Base-by-base conservation (phyloP, 2,329 filamentous ascomycete genomes). In the Microsporum ferrugineum region DNA sequence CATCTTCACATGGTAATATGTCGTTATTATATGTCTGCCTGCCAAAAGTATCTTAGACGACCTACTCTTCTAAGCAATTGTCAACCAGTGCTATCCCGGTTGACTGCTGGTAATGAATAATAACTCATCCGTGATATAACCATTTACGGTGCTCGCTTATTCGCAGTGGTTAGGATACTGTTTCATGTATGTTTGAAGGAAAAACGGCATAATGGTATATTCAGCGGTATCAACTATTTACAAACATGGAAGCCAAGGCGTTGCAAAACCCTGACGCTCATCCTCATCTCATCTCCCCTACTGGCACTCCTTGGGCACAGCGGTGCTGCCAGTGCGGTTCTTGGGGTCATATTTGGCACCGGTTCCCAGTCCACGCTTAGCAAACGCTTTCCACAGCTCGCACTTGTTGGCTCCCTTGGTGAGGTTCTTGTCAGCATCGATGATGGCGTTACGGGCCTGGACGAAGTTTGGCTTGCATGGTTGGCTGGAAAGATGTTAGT, bases 391-490 rank as follows among this genome's bases (percentile, higher is more conserved):
- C 62, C 62, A 63, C 58, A 63, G 55, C 38, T 63, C 62, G 43
- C 62, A 63, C 53, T 53, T 55, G 58, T 63, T 63, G 1, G 31
- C 7, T n/a, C 62, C 58, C n/a, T 38, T 31, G n/a, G 62, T 63
- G 41, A 63, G 62, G 29, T 58, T 58, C 61, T 58, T 53, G 57
- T 64, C 63, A 17, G 63, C 60, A 47, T 62, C 58, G n/a, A 63
- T 2, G 55, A 64, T 64, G 36, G 61, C 63, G 45, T 62, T 57
- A 53, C 63, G 58, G 29, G 61, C 61, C 58, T 64, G 61, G 39
- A 64, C 61, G 51, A 64, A 64, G 57, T 61, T 62, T 34, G 63
- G 63, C 17, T 61, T 64, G 63, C 63, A 62, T 8, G 63, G 62
- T 41, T 51, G 38, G 12, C 62, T 63, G 36, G 23, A 47, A 47